Evolutionary conservation across 805 yeast genomes (phyloP), one percentile per base, ranked within the genome.

Genomic region (Cyberlindnera veronae): DNA sequence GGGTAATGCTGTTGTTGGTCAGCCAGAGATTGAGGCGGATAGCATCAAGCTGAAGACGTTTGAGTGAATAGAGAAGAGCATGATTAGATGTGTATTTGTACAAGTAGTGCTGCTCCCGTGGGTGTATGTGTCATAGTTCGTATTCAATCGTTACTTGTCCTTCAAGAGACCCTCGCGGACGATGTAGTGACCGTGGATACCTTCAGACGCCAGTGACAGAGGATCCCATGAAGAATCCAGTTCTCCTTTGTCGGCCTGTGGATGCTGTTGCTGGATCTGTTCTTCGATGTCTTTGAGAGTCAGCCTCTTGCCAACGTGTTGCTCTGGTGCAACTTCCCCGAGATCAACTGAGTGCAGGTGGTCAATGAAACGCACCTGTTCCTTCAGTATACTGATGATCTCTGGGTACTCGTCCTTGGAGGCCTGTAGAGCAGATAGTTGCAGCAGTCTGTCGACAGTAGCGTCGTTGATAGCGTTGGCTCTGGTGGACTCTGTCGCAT

Each of bases 11-110:
- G 53, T 63, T 45, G 36, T 32, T 31, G 38, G 29, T 31, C 28
- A 31, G 30, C 46, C 50, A 29, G 48, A 38, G 17, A 40, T 38
- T 38, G 40, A 42, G 13, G 48, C 51, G 33, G 51, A 48, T n/a
- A 77, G 72, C 39, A 79, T 79, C 42, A 66, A 74, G 49, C 58
- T 79, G 37, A 78, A 76, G 52, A 64, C 71, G 1, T 79, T 79
- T 54, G 72, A 44, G 26, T 53, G 32, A 39, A 27, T 14, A 8
- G 6, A 29, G 19, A 20, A 17, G 13, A 16, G 21, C 20, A 12
- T 17, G 6, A 16, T 8, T 6, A 15, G 21, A 29, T 19, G 21
- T 22, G 11, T 22, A 8, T 22, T 22, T 22, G 10, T 8, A n/a
- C n/a, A n/a, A n/a, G n/a, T n/a, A n/a, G n/a, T n/a, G n/a, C n/a